Evolutionary conservation across 495 filamentous ascomycete species (phyloP).

Genomic region (Massariosphaeria phaeospora): DNA sequence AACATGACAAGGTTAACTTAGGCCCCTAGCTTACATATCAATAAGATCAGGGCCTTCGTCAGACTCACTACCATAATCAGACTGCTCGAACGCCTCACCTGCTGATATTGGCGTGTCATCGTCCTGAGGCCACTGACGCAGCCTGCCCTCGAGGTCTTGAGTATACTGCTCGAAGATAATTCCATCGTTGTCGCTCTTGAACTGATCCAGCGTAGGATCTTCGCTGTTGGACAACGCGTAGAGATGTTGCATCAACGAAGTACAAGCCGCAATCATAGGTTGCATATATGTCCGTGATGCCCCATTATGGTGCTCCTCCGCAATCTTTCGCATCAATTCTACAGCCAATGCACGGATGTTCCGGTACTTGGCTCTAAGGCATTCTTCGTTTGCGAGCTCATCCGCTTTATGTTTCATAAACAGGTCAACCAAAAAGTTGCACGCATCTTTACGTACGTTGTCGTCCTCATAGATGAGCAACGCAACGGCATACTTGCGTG

Average conservation of each 20-base stretch:
- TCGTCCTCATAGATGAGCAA: conserved; percentile 31
- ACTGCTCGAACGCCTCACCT: conserved; percentile 20
- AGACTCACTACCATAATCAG: conserved; percentile 26
- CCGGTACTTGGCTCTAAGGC: conserved; percentile 6
- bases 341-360: conserved; percentile 2
- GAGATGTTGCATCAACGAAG: conserved; percentile 5
- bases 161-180: conserved; percentile 7
- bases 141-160: neutral
- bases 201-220: conserved; percentile 11
- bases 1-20: no score
- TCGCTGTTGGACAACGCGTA: neutral
- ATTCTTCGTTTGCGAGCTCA: neutral
- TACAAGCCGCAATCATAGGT: conserved; percentile 13
- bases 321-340: conserved; percentile 6
- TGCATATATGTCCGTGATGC: conserved; percentile 21
- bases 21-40: no score
- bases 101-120: conserved; percentile 20
- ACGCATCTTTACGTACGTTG: conserved; percentile 8
- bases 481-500: conserved; percentile 3
- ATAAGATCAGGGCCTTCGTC: conserved; percentile 20
- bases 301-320: conserved; percentile 12
- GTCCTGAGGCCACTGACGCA: conserved; percentile 11
- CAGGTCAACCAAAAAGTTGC: conserved; percentile 6
- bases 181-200: conserved; percentile 2
- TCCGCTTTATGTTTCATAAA: conserved; percentile 10